Percentiles rank a stretch among this genome's conserved stretches.
These are phyloP conservation scores for Pleurotus pulmonarius DNA, from an alignment of 768 basidiomycete species.

Conservation along the genomic window DNA sequence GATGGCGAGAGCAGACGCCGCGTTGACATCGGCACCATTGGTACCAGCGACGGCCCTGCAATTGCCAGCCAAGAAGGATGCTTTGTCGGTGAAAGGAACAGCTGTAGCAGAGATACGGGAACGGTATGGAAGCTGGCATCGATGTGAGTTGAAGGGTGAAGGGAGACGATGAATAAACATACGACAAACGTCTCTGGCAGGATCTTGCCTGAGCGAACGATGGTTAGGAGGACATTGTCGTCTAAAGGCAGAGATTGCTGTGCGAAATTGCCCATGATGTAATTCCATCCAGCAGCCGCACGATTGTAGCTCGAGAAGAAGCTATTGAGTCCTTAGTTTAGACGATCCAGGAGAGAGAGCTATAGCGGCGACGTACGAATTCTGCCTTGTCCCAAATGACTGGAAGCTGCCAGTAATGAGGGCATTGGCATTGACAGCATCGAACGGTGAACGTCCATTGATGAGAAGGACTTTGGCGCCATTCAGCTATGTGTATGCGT, in stretches of 20 bases:
- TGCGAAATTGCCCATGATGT: slow-evolving; percentile 53
- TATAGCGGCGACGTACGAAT: slow-evolving; percentile 27
- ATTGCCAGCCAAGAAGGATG: slow-evolving; percentile 49
- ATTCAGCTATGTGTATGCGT: slow-evolving; percentile 18
- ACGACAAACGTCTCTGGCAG: slow-evolving; percentile 42
- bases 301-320: slow-evolving; percentile 44
- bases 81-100: slow-evolving; percentile 42
- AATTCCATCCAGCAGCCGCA: slow-evolving; percentile 34
- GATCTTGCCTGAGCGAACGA: slow-evolving; percentile 37
- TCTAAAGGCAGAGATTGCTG: slow-evolving; percentile 47
- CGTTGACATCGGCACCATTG: slow-evolving; percentile 43
- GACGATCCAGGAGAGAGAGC: neutral
- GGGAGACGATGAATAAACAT: slow-evolving; percentile 11
- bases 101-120: slow-evolving; percentile 45
- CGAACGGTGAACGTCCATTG: slow-evolving; percentile 35
- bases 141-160: neutral
- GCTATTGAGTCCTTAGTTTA: slow-evolving; percentile 16
- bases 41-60: slow-evolving; percentile 45
- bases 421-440: slow-evolving; percentile 50
- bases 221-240: slow-evolving; percentile 44
- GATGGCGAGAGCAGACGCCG: slow-evolving; percentile 9
- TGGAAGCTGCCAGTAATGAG: slow-evolving; percentile 49
- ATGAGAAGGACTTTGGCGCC: slow-evolving; percentile 47
- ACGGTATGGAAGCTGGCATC: slow-evolving; percentile 49
- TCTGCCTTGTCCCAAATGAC: slow-evolving; percentile 46